Evolutionary conservation across 805 yeast genomes (phyloP), one percentile per base, ranked within the genome.

Genomic region (Cephaloascus albidus): DNA sequence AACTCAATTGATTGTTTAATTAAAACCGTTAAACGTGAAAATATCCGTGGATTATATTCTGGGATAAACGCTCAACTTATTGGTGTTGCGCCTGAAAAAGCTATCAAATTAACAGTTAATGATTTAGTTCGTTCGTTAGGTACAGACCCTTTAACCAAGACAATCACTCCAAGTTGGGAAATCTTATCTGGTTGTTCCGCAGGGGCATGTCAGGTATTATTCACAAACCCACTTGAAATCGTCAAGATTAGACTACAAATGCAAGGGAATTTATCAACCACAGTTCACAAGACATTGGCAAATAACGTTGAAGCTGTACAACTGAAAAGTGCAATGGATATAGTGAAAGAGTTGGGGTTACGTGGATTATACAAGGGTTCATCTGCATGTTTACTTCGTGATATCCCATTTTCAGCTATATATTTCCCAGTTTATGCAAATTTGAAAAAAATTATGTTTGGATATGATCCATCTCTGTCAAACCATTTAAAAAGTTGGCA

Each of bases 11-110:
- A 90, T 57, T 93, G 97, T 63, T 81, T 89, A 58, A 63, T 70
- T 35, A 87, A 88, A 54, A 87, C 89, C 35, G 45, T 89, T 18
- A 61, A 68, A 34, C 70, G 72, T 44, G 97, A 90, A 63, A 97
- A 97, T 38, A 53, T 83, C 37, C 65, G 70, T 50, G 97, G 97
- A 6, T 72, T 90, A 42, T 90, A 90, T 61, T 82, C 95, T 4
- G 98, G 98, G 40, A 68, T 90, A 38, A 85, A 86, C 8, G 97
- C 97, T 15, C 97, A 93, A 62, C 68, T 90, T 52, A 78, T 93
- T 37, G 98, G 98, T 48, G 97, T 90, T 38, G 97, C 97, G 0
- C 98, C 98, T 2, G 98, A 90, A 60, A 90, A 90, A 68, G 97
- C 97, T 35, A 90, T 90, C 53, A 90, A 90, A 63, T 75, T 90